These are phyloP conservation scores for Cercospora brassicicola DNA, from an alignment of 2,329 filamentous ascomycete species.

Conservation along the genomic window DNA sequence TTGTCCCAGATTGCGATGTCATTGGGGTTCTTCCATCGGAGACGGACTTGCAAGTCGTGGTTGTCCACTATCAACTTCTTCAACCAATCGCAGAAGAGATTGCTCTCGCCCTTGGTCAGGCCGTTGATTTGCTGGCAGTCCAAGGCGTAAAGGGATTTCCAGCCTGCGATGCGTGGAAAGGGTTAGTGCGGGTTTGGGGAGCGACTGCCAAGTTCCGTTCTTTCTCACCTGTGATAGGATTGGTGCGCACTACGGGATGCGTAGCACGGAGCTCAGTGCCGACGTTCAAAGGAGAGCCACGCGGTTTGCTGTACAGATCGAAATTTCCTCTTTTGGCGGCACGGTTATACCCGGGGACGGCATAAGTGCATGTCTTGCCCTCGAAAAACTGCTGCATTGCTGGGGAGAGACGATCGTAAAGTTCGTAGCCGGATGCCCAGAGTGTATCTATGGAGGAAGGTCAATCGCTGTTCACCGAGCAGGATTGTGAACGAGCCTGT, in stretches of 20 bases:
- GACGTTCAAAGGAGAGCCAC: constrained; percentile 26
- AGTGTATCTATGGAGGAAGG: constrained; percentile 50
- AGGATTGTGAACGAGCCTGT: background rate
- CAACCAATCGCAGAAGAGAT: constrained; percentile 27
- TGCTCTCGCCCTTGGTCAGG: constrained; percentile 39
- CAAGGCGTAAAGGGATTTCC: constrained; percentile 62
- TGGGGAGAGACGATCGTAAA: constrained; percentile 63
- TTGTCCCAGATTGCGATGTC: constrained; percentile 61
- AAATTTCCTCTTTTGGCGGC: no score
- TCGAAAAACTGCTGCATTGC: constrained; percentile 61
- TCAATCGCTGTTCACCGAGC: background rate
- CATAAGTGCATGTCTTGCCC: constrained; percentile 55
- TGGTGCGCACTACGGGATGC: constrained; percentile 57
- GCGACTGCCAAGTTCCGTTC: background rate
- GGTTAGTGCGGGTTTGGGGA: background rate
- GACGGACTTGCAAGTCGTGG: constrained; percentile 53
- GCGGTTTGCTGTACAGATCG: no score
- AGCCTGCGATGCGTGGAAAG: constrained; percentile 41
- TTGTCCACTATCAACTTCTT: constrained; percentile 46
- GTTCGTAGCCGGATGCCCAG: constrained; percentile 66
- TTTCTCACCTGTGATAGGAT: constrained; percentile 53
- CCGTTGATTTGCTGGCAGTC: constrained; percentile 58
- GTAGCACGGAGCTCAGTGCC: constrained; percentile 22
- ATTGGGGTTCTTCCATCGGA: constrained; percentile 51
- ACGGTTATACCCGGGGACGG: constrained; percentile 36